These are phyloP conservation scores for Escovopsis sp. DNA, from an alignment of 2,329 filamentous ascomycete genomes.

Conservation along the genomic window DNA sequence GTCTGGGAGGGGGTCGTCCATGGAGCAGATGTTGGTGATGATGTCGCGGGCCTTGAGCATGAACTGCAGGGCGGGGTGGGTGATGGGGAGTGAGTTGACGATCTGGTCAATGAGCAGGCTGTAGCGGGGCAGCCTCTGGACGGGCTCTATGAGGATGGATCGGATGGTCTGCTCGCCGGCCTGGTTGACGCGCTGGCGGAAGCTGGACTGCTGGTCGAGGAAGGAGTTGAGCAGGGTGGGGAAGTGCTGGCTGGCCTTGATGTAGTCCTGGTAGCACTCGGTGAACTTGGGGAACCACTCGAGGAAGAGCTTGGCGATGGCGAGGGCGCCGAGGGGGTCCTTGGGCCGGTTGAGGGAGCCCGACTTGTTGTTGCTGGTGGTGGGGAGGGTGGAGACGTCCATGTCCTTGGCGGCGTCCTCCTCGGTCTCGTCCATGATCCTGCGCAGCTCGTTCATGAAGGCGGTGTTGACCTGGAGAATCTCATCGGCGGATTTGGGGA, in stretches of 20 bases:
- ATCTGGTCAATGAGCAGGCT: conserved; percentile 96
- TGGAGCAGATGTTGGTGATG: conserved; percentile 89
- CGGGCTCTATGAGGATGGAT: conserved; percentile 88
- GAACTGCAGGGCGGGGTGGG: conserved; percentile 68
- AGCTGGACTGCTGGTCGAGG: conserved; percentile 67
- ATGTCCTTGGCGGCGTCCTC: conserved; percentile 66
- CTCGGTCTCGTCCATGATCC: conserved; percentile 69
- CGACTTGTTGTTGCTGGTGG: conserved; percentile 25
- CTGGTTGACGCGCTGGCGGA: conserved; percentile 64
- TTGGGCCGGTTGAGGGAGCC: conserved; percentile 33
- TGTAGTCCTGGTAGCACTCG: conserved; percentile 84
- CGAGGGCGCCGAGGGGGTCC: conserved; percentile 64
- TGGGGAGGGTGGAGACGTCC: conserved; percentile 35
- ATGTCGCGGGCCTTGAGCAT: conserved; percentile 85
- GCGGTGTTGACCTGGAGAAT: conserved; percentile 71
- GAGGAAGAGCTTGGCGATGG: conserved; percentile 66
- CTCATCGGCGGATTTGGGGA: conserved; percentile 63
- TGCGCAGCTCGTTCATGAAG: conserved; percentile 64
- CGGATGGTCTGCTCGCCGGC: conserved; percentile 82
- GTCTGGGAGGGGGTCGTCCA: conserved; percentile 58
- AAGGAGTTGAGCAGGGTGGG: conserved; percentile 67
- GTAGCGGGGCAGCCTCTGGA: conserved; percentile 86
- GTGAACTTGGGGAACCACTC: conserved; percentile 92
- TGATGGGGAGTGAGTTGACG: conserved; percentile 66
- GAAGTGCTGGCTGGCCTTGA: conserved; percentile 78